Base-by-base conservation (phyloP, 2,329 filamentous ascomycete genomes). In the Trichoderma lentiforme region DNA sequence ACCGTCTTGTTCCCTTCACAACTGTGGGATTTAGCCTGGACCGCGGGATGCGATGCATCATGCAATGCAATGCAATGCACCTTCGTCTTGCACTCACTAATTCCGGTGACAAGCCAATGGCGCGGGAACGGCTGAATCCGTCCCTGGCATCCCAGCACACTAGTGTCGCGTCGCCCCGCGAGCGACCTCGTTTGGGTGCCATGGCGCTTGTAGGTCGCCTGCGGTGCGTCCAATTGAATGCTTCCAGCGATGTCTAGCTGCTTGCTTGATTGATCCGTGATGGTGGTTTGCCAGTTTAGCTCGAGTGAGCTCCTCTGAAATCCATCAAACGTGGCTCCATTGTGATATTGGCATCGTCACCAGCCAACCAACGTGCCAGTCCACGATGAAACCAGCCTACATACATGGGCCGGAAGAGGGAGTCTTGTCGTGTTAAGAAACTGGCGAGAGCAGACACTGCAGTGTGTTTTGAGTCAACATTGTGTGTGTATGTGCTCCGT, bases 71-170 rank as follows among this genome's bases (percentile, higher is more conserved):
- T 71, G 61, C 61, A 66, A 63, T 57, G 69, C 69, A 24, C 47
- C 58, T 43, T 62, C 34, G 53, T 28, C 67, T 26, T 39, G 67
- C n/a, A 62, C 36, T 58, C 51, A 28, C 36, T 43, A 65, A 36
- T 66, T 71, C 69, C 69, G 64, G 34, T 60, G 69, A 62, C 56
- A 63, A 68, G 56, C 28, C 63, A 72, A 47, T 69, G 71, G 71
- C 71, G 71, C 64, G 26, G 65, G 43, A 51, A 57, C 70, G 62
- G 70, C 62, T 61, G 61, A 65, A 66, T 72, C 65, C 60, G 70
- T 53, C 65, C 57, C 70, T 72, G 57, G 36, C 64, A 71, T 71
- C 69, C 51, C 47, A 58, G 53, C 32, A 56, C 47, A 66, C 63
- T 63, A 72, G 57, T 72, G 21, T 53, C 57, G 34, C 21, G 65